These are phyloP conservation scores for Colletotrichum chrysophilum DNA, from an alignment of 2,329 filamentous ascomycete genomes.

Conservation along the genomic window DNA sequence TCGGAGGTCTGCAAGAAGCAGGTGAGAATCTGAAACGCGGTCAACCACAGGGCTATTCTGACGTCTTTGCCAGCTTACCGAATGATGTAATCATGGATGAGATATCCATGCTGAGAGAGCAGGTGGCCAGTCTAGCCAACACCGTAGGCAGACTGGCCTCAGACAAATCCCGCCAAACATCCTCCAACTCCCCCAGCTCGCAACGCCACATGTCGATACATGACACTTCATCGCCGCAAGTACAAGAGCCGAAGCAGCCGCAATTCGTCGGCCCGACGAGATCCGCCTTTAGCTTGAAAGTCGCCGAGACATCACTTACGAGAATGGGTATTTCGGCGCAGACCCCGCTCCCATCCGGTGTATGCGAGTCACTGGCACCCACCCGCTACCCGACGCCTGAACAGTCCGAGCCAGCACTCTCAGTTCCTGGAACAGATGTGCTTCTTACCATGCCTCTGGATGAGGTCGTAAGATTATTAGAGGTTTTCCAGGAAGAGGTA, in stretches of 20 bases:
- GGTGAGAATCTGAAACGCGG: neutral
- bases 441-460: slow-evolving; percentile 9
- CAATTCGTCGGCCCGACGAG: slow-evolving; percentile 41
- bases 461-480: slow-evolving; percentile 35
- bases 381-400: slow-evolving; percentile 19
- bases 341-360: slow-evolving; percentile 11
- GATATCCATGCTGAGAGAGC: slow-evolving; percentile 31
- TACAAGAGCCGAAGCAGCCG: slow-evolving; percentile 31
- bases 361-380: slow-evolving; percentile 27
- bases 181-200: neutral
- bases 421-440: neutral
- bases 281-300: slow-evolving; percentile 37
- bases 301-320: slow-evolving; percentile 38
- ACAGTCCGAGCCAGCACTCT: neutral
- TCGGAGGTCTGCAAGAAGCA: neutral
- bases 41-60: neutral
- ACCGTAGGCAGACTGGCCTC: slow-evolving; percentile 31
- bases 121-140: slow-evolving; percentile 31
- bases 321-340: slow-evolving; percentile 35
- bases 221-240: neutral
- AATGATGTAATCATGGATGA: slow-evolving; percentile 30
- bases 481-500: slow-evolving; percentile 43
- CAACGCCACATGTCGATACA: slow-evolving; percentile 2
- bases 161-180: slow-evolving; percentile 6
- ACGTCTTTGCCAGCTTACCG: neutral